phyloP scores from a whole-genome alignment of 179 eudicot genomes.

The Gypsophila paniculata region DNA sequence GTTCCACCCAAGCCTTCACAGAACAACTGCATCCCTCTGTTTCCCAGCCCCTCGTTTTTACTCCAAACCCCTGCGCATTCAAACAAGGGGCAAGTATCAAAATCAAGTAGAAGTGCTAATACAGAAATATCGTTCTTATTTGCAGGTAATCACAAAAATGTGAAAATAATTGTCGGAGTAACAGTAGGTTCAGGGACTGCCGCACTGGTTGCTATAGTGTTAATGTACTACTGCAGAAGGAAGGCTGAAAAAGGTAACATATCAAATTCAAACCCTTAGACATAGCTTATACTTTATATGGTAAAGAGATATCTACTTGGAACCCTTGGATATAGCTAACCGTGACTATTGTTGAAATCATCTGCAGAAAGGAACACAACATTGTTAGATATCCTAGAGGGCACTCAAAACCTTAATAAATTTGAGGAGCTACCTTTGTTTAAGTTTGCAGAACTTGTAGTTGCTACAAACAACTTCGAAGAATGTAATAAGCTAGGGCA shows the following conservation, averaged over 20 bases:
- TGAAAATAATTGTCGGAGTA: conserved; percentile 11
- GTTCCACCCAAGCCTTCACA: neutral
- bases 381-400: neutral
- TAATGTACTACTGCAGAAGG: conserved; percentile 4
- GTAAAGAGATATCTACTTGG: too few relatives aligned
- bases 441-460: conserved; percentile 22
- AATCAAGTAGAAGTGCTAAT: neutral
- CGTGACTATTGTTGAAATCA: neutral
- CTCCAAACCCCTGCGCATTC: neutral
- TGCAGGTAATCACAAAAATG: conserved; percentile 4
- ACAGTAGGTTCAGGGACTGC: conserved; percentile 14
- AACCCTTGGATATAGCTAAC: conserved; percentile 3
- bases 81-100: neutral
- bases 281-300: neutral
- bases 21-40: too few relatives aligned
- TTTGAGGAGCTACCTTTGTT: conserved; percentile 29
- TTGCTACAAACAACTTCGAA: conserved; percentile 30
- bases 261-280: neutral
- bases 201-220: conserved; percentile 13
- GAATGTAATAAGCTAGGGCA: conserved; percentile 33
- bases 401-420: neutral
- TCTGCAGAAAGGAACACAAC: neutral
- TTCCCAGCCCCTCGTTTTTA: too few relatives aligned
- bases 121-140: neutral
- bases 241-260: neutral